Conservation (phyloP, 1,284 basidiomycete species). For the Phellopilus nigrolimitatus region DNA sequence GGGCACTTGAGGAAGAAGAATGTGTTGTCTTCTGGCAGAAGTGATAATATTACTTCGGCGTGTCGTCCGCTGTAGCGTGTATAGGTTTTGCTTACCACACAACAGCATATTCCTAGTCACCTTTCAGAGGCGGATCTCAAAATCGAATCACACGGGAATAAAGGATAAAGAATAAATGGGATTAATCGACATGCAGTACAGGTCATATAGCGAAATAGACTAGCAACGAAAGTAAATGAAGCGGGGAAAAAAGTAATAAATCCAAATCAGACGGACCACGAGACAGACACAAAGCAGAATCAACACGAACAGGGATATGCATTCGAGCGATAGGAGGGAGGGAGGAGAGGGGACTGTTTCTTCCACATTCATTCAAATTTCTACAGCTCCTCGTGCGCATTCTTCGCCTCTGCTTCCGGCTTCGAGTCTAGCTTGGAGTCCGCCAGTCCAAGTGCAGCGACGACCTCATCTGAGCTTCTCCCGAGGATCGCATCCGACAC, state of each 20-base stretch:
- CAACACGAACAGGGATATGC: too few species aligned
- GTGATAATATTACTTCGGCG: too few species aligned
- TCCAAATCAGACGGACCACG: too few species aligned
- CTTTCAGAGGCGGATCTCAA: neutral
- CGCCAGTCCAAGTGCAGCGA: slow-evolving; percentile 41
- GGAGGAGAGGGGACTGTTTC: too few species aligned
- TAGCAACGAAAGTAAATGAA: neutral
- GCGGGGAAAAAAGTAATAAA: neutral
- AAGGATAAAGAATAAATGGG: too few species aligned
- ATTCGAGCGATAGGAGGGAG: neutral
- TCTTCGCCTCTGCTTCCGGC: neutral
- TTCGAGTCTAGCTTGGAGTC: slow-evolving; percentile 21
- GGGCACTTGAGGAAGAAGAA: too few species aligned
- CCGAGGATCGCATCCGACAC: slow-evolving; percentile 43
- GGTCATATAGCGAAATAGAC: neutral
- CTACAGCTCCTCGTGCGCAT: slow-evolving; percentile 12
- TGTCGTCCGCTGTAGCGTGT: too few species aligned
- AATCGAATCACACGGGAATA: neutral
- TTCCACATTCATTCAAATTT: too few species aligned
- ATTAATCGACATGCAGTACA: neutral
- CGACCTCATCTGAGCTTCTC: slow-evolving; percentile 42
- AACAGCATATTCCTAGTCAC: too few species aligned
- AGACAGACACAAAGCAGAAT: too few species aligned
- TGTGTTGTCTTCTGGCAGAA: too few species aligned
- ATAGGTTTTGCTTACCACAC: too few species aligned